Percentiles rank a stretch among this genome's conserved stretches.
Conservation (phyloP, 1,284 basidiomycete genomes). For the Chondrostereum purpureum region DNA sequence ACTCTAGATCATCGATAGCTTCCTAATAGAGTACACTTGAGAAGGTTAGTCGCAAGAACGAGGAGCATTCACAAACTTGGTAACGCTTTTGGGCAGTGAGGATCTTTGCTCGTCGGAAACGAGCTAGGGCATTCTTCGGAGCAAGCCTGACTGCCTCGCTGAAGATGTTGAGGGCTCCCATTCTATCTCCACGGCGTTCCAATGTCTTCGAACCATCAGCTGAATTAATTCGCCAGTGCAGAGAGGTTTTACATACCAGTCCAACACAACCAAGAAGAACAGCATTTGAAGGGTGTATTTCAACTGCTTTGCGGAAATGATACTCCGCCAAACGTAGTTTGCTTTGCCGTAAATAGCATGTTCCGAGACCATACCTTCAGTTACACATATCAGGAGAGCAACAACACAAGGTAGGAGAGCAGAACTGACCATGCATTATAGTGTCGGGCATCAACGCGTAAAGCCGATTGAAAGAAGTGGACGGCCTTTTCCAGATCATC, state of each 20-base stretch:
- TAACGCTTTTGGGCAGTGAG: conserved; percentile 78
- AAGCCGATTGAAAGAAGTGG: conserved; percentile 82
- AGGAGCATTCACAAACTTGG: conserved; percentile 48
- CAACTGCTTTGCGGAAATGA: conserved; percentile 84
- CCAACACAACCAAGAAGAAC: conserved; percentile 87
- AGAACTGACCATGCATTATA: conserved; percentile 87
- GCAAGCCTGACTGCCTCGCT: conserved; percentile 70
- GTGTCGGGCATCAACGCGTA: conserved; percentile 82
- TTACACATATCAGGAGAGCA: conserved; percentile 25
- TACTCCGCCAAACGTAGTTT: conserved; percentile 89
- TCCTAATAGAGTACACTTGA: conserved; percentile 14
- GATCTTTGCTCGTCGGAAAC: conserved; percentile 86
- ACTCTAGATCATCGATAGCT: conserved; percentile 71
- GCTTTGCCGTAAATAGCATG: conserved; percentile 88
- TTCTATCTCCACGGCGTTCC: conserved; percentile 71
- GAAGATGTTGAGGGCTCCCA: conserved; percentile 71
- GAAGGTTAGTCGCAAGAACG: conserved; percentile 1
- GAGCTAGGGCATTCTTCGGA: conserved; percentile 82
- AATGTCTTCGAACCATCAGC: conserved; percentile 54
- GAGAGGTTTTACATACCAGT: conserved; percentile 51
- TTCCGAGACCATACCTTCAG: conserved; percentile 90
- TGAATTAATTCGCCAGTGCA: no score
- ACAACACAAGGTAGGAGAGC: conserved; percentile 13
- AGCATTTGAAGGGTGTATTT: conserved; percentile 88
- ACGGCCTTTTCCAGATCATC: conserved; percentile 89